phyloP scores from a whole-genome alignment of 2,329 filamentous ascomycete species.

The Colletotrichum sp. region DNA sequence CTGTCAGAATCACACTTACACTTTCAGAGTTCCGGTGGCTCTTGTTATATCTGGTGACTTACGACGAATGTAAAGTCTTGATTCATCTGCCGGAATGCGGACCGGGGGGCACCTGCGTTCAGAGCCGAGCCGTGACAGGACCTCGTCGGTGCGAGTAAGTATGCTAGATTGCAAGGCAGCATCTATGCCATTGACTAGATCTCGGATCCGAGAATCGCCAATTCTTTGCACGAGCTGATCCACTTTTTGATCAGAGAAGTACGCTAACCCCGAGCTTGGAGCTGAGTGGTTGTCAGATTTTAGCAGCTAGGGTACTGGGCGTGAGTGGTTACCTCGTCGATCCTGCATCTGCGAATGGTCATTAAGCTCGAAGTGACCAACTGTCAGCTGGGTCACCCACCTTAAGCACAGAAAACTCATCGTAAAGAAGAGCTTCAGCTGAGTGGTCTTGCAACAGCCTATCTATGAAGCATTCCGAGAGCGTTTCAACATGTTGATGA shows the following conservation, averaged over 20 bases:
- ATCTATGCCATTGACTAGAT: not conserved
- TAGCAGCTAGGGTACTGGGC: not conserved
- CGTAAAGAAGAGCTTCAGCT: not conserved
- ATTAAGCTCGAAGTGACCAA: accelerated
- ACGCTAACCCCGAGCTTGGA: not conserved
- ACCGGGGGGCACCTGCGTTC: not conserved
- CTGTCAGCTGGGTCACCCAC: not conserved
- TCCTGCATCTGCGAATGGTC: not conserved
- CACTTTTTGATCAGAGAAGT: not conserved
- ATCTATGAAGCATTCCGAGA: not conserved
- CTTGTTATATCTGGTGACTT: not conserved
- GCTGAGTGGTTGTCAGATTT: not conserved
- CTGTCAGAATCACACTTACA: accelerated
- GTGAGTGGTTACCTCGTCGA: not conserved
- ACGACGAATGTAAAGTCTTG: not conserved
- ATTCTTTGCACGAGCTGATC: not conserved
- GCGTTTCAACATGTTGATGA: not conserved
- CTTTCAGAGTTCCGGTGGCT: not conserved
- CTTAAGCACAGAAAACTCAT: not conserved
- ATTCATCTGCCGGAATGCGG: not conserved
- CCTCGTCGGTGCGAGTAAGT: not conserved
- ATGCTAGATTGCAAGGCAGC: not conserved
- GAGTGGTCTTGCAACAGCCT: not conserved
- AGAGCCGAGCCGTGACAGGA: not conserved
- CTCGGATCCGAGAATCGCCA: not conserved